Percentiles rank a stretch among this genome's conserved stretches.
phyloP scores from a whole-genome alignment of 1,139 yeast genomes.

The Pneumocystis oryctolagi region DNA sequence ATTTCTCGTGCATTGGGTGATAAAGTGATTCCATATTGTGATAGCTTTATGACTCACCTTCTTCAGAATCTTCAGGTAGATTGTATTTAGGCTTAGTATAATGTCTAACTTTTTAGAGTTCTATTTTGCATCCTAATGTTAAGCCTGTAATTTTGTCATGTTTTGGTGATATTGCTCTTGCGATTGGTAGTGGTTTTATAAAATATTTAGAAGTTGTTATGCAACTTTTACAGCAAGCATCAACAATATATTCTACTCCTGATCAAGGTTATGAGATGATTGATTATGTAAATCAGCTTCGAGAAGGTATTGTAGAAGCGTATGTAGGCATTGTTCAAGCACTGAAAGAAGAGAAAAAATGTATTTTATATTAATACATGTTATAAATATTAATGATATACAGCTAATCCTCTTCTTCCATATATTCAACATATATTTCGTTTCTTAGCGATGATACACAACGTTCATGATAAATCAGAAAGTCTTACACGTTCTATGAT shows the following conservation, averaged over 20 bases:
- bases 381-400: conserved; percentile 15
- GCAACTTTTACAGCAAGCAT: conserved; percentile 50
- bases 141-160: conserved; percentile 86
- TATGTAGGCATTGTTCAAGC: conserved; percentile 94
- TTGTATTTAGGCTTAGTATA: conserved; percentile 19
- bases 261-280: conserved; percentile 57
- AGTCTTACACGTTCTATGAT: conserved; percentile 9
- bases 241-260: conserved; percentile 32
- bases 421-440: conserved; percentile 56
- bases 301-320: conserved; percentile 82
- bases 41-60: conserved; percentile 66
- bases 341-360: conserved; percentile 32
- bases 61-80: conserved; percentile 55
- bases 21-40: conserved; percentile 56
- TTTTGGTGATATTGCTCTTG: conserved; percentile 88
- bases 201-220: conserved; percentile 69
- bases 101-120: conserved; percentile 9
- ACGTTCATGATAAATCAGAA: conserved; percentile 28
- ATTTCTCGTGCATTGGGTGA: conserved; percentile 80
- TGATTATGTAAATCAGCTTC: conserved; percentile 57
- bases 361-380: neutral
- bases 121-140: conserved; percentile 50
- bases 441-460: conserved; percentile 46
- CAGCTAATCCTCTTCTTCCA: conserved; percentile 49
- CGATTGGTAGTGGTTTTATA: conserved; percentile 63